Evolutionary conservation across 225 moss, liverwort and hornwort genomes (phyloP).

Genomic region (Rhytidiadelphus loreus): DNA sequence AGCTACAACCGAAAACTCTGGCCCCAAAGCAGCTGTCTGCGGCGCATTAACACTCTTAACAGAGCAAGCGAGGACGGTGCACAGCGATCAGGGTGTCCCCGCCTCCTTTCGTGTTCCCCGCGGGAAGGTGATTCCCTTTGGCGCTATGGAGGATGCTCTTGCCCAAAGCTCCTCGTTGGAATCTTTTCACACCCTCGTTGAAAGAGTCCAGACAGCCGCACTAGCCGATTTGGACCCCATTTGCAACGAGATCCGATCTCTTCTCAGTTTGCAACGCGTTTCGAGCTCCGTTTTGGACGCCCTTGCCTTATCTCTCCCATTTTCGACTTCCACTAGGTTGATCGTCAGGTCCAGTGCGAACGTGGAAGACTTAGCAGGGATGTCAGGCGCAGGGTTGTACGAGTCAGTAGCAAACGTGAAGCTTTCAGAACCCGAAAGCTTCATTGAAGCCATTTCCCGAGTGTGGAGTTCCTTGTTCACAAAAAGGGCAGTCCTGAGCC

Average conservation of each 20-base stretch:
- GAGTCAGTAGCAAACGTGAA: conserved; percentile 35
- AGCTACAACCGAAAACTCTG: conserved; percentile 45
- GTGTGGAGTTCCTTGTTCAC: conserved; percentile 50
- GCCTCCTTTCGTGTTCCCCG: conserved; percentile 24
- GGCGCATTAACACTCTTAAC: conserved; percentile 34
- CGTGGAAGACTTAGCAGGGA: conserved; percentile 38
- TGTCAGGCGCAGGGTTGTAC: conserved; percentile 38
- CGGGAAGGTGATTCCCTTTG: conserved; percentile 43
- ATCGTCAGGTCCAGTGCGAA: conserved; percentile 46
- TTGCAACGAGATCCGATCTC: conserved; percentile 15
- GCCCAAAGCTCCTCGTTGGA: neutral
- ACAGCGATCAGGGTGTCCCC: conserved; percentile 14
- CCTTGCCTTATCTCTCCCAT: neutral
- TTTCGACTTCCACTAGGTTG: conserved; percentile 2
- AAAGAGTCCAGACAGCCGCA: conserved; percentile 4
- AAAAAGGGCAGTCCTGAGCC: conserved; percentile 32
- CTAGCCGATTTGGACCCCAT: conserved; percentile 23
- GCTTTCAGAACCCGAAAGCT: conserved; percentile 25
- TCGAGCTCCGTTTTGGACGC: conserved; percentile 4
- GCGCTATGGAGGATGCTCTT: conserved; percentile 44
- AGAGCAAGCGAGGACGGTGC: conserved; percentile 3
- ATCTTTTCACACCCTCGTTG: conserved; percentile 5
- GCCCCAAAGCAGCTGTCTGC: conserved; percentile 72
- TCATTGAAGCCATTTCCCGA: conserved; percentile 25
- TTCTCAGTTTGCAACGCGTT: conserved; percentile 10